Percentiles rank a stretch among this genome's conserved stretches.
phyloP scores from a whole-genome alignment of 106 monocot species.

The Narthecium ossifragum region DNA sequence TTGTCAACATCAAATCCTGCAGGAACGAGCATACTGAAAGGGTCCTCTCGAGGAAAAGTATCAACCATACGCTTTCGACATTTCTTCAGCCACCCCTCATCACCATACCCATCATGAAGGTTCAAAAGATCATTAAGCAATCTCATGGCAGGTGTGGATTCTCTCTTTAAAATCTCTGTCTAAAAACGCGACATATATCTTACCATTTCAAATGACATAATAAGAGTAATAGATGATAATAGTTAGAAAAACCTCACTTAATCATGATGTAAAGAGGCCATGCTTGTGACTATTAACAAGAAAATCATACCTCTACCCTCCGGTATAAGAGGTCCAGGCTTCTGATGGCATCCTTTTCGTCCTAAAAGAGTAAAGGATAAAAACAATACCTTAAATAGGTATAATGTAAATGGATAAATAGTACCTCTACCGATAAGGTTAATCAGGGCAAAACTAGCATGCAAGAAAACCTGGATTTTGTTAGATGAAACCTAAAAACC shows the following conservation, averaged over 20 bases:
- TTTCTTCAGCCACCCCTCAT: constrained; percentile 80
- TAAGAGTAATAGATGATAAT: no score
- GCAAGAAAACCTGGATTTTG: neutral
- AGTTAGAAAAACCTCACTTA: no score
- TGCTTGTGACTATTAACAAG: neutral
- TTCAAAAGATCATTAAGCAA: constrained; percentile 87
- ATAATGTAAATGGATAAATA: no score
- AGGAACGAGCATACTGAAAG: constrained; percentile 81
- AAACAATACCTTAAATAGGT: neutral
- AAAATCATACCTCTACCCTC: constrained; percentile 66
- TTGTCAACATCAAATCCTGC: constrained; percentile 59
- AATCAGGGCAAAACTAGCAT: neutral
- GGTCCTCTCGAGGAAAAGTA: constrained; percentile 76
- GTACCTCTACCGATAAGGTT: neutral
- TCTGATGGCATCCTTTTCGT: constrained; percentile 86
- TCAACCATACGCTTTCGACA: constrained; percentile 83
- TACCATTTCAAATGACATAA: neutral
- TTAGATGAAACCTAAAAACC: no score
- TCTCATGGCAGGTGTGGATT: constrained; percentile 77
- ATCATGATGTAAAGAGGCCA: neutral
- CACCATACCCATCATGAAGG: constrained; percentile 84
- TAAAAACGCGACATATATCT: constrained; percentile 11
- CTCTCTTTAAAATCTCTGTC: constrained; percentile 88
- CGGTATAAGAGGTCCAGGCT: constrained; percentile 92
- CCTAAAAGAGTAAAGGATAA: constrained; percentile 30